Evolutionary conservation across 805 yeast species (phyloP).

Genomic region (Grigorovia jiainica): DNA sequence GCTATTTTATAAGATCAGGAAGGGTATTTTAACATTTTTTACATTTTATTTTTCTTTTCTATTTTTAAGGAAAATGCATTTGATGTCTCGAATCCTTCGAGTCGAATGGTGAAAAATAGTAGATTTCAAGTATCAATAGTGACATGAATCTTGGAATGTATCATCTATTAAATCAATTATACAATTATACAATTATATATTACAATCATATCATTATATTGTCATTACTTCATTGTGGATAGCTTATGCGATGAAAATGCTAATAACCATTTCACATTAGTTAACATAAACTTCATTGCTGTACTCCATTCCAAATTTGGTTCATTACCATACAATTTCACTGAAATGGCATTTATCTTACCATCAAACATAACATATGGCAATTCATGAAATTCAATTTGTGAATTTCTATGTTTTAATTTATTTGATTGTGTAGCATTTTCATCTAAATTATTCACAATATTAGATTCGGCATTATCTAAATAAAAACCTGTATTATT

Average conservation of each 20-base stretch:
- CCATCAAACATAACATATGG: conserved; percentile 70
- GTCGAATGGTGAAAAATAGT: too few species aligned
- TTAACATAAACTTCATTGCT: conserved; percentile 73
- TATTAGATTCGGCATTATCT: too few species aligned
- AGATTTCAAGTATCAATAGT: too few species aligned
- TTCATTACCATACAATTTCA: conserved; percentile 53
- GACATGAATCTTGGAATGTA: too few species aligned
- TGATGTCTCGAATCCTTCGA: too few species aligned
- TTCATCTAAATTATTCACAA: too few species aligned
- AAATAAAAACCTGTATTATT: too few species aligned
- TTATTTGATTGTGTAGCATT: not conserved
- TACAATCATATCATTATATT: not conserved
- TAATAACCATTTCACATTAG: conserved; percentile 76
- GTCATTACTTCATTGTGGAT: not conserved
- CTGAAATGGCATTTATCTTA: conserved; percentile 65
- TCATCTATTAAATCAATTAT: not conserved
- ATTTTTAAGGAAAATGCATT: too few species aligned
- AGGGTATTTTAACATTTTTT: too few species aligned
- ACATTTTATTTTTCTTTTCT: too few species aligned
- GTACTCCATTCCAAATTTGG: conserved; percentile 81
- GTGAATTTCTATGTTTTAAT: not conserved
- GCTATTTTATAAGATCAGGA: too few species aligned
- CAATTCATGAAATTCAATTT: conserved; percentile 32
- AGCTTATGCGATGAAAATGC: conserved; percentile 52
- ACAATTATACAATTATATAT: not conserved